Percentiles rank a stretch among this genome's conserved stretches.
phyloP scores from a whole-genome alignment of 2,329 filamentous ascomycete species.

The Thermoascus crustaceus region DNA sequence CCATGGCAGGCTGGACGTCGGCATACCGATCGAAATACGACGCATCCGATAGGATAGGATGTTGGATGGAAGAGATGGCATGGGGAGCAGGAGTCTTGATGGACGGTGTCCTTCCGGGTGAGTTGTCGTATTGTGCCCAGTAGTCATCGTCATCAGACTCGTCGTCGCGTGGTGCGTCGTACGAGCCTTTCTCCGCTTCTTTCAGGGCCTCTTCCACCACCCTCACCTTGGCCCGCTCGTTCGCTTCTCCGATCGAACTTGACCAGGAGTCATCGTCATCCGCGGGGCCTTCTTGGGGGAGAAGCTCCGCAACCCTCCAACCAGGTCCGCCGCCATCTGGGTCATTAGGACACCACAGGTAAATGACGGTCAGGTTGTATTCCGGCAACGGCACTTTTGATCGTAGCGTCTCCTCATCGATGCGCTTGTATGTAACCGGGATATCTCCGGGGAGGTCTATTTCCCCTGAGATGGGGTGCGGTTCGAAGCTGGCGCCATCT shows the following conservation, averaged over 20 bases:
- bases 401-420: slow-evolving; percentile 56
- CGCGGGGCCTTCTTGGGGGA: slow-evolving; percentile 41
- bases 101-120: slow-evolving; percentile 44
- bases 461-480: slow-evolving; percentile 57
- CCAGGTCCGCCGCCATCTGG: slow-evolving; percentile 44
- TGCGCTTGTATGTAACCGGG: slow-evolving; percentile 47
- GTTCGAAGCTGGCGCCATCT: slow-evolving; percentile 49
- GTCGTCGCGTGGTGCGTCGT: slow-evolving; percentile 27
- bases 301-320: slow-evolving; percentile 54
- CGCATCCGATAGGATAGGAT: slow-evolving; percentile 40
- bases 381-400: slow-evolving; percentile 47
- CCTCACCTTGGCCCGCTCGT: slow-evolving; percentile 35
- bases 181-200: slow-evolving; percentile 17
- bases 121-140: slow-evolving; percentile 56
- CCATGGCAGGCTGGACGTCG: slow-evolving; percentile 57
- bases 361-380: slow-evolving; percentile 47
- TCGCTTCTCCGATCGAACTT: slow-evolving; percentile 46
- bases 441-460: slow-evolving; percentile 54
- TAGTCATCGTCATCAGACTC: slow-evolving; percentile 56
- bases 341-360: slow-evolving; percentile 54
- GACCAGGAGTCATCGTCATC: slow-evolving; percentile 48
- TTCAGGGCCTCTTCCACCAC: slow-evolving; percentile 29
- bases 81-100: slow-evolving; percentile 28
- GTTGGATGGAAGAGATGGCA: slow-evolving; percentile 15
- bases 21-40: slow-evolving; percentile 56